These are phyloP conservation scores for Adansonia grandidieri DNA, from an alignment of 441 rosid species.

Conservation along the genomic window DNA sequence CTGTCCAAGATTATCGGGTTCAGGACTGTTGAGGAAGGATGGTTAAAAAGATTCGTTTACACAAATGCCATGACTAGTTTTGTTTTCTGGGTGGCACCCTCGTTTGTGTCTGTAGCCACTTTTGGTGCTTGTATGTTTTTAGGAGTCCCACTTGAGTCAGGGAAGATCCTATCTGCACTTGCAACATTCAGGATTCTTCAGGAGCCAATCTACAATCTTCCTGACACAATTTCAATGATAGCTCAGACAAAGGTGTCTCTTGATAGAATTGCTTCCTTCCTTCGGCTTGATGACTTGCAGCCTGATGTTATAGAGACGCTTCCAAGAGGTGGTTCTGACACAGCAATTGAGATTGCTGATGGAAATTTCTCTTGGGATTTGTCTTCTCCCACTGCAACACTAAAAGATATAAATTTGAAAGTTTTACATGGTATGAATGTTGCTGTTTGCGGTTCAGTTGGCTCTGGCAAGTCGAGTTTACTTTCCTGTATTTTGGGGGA, in stretches of 20 bases:
- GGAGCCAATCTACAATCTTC: conserved; percentile 43
- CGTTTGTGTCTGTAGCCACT: conserved; percentile 39
- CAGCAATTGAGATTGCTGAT: conserved; percentile 38
- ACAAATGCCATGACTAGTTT: conserved; percentile 41
- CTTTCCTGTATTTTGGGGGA: conserved; percentile 55
- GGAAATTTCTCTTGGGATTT: conserved; percentile 50
- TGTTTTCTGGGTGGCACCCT: conserved; percentile 49
- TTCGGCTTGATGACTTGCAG: conserved; percentile 45
- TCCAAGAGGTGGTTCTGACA: conserved; percentile 27
- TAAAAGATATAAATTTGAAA: conserved; percentile 42
- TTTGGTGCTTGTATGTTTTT: conserved; percentile 45
- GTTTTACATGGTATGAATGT: conserved; percentile 44
- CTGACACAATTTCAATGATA: conserved; percentile 47
- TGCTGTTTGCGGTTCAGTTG: conserved; percentile 54
- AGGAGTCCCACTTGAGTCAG: conserved; percentile 45
- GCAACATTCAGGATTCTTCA: conserved; percentile 53
- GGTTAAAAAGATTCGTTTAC: conserved; percentile 44
- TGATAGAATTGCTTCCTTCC: conserved; percentile 44
- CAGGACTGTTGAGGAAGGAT: conserved; percentile 46
- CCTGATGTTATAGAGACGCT: conserved; percentile 31
- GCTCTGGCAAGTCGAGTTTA: conserved; percentile 57
- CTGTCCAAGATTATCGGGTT: conserved; percentile 44
- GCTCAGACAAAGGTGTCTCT: conserved; percentile 54
- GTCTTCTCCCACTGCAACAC: conserved; percentile 33
- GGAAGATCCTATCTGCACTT: conserved; percentile 49